Evolutionary conservation across 306 rosid genomes (phyloP), one percentile per base, ranked within the genome.

Genomic region (Begonia peltatifolia): DNA sequence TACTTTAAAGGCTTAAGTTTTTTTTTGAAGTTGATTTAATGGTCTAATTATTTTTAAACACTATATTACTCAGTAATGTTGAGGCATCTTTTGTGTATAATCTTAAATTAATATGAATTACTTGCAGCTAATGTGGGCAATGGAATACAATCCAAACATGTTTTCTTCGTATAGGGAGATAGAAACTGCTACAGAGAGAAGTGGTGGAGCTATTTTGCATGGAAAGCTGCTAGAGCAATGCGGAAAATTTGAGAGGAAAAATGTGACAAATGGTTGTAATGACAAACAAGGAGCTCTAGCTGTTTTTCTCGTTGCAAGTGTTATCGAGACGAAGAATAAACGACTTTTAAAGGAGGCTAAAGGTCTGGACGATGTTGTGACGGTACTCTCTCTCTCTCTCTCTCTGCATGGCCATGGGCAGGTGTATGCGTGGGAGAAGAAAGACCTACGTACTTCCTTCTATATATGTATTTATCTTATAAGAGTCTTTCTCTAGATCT

Each of bases 91-190:
- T 25, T 35, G 54, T 30, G 8, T 50, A 46, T 63, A 36, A 60
- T 65, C 69, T 63, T 71, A 72, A 78, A 72, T 69, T 80, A 69
- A 80, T 78, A 72, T 78, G 68, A 80, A 74, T 77, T 85, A 75
- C 72, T 89, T 89, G 83, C 87, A 89, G 97, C 54, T 89, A 73
- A 89, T 85, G 77, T 89, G 97, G 97, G 89, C 72, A 63, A 89
- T 89, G 97, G 97, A 89, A 71, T 89, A 89, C 95, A 76, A 82
- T 62, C 97, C 97, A 63, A 80, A 74, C 72, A 68, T 78, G 63
- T 89, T 82, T 75, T 12, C 70, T 60, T 68, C 55, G 10, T 82
- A 82, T 11, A 84, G 78, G 68, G 76, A 60, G 36, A 64, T 75
- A 2, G 76, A 55, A 8, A 41, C 51, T 57, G 68, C 60, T 38